A percentile compares a stretch with the other conserved stretches of the same genome.
phyloP scores from a whole-genome alignment of 2,329 filamentous ascomycete genomes.

The Cladophialophora psammophila region DNA sequence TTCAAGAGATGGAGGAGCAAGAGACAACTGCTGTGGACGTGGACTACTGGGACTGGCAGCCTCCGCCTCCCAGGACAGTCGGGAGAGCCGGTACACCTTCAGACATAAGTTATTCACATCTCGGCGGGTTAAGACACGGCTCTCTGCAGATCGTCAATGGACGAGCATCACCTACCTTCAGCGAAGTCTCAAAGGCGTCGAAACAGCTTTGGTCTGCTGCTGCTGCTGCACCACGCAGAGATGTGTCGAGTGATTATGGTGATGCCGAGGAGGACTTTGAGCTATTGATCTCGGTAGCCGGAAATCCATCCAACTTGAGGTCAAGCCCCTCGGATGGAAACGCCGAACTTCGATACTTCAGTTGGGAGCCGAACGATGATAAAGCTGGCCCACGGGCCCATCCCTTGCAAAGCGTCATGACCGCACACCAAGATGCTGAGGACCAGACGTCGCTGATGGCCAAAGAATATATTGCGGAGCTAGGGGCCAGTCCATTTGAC shows the following conservation, averaged over 20 bases:
- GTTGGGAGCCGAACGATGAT: constrained; percentile 29
- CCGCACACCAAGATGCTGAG: constrained; percentile 1
- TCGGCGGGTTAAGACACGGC: constrained; percentile 36
- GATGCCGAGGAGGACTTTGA: constrained; percentile 32
- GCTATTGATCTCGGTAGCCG: neutral
- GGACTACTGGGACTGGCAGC: constrained; percentile 30
- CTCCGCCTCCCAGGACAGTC: constrained; percentile 31
- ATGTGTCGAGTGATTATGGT: constrained; percentile 39
- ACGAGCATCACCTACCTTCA: constrained; percentile 40
- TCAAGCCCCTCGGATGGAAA: neutral
- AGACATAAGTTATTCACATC: constrained; percentile 38
- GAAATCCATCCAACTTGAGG: neutral
- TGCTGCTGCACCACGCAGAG: constrained; percentile 23
- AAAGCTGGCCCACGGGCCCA: neutral
- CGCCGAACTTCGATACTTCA: constrained; percentile 20
- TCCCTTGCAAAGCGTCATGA: constrained; percentile 20
- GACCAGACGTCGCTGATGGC: constrained; percentile 35
- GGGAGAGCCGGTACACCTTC: constrained; percentile 37
- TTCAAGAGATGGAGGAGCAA: constrained; percentile 20
- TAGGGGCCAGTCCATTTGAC: constrained; percentile 36
- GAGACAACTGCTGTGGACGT: constrained; percentile 10
- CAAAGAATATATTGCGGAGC: constrained; percentile 40
- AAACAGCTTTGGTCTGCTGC: constrained; percentile 26
- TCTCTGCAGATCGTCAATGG: constrained; percentile 41
- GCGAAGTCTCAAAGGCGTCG: constrained; percentile 37